Conservation (phyloP, 768 basidiomycete species). For the Collybiopsis luxurians region DNA sequence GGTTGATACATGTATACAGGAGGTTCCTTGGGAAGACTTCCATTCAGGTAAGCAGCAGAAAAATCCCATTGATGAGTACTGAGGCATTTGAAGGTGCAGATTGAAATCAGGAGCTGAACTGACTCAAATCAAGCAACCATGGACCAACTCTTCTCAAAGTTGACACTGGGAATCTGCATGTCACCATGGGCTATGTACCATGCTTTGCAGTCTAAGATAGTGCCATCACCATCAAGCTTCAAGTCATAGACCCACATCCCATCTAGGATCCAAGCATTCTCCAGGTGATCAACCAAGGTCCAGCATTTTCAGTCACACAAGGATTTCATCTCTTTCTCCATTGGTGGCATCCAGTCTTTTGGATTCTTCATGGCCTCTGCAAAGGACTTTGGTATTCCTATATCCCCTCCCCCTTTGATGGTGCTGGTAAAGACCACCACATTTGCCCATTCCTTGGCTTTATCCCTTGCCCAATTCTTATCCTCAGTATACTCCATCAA, state of each 20-base stretch:
- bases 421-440: not conserved
- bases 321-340: not conserved
- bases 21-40: slow-evolving; percentile 8
- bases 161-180: slow-evolving; percentile 25
- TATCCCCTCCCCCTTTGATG: too few species aligned
- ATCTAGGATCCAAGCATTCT: slow-evolving; percentile 1
- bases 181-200: slow-evolving; percentile 25
- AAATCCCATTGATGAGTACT: slow-evolving; percentile 11
- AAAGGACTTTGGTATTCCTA: not conserved
- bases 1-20: too few species aligned
- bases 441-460: not conserved
- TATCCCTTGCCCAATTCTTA: not conserved
- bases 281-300: not conserved
- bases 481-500: not conserved
- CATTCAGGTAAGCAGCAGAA: slow-evolving; percentile 19
- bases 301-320: not conserved
- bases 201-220: slow-evolving; percentile 21
- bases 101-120: slow-evolving; percentile 13
- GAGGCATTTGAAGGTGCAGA: not conserved
- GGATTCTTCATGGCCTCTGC: not conserved
- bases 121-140: slow-evolving; percentile 11
- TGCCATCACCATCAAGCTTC: slow-evolving; percentile 25
- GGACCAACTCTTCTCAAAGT: slow-evolving; percentile 14
- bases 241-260: slow-evolving; percentile 23
- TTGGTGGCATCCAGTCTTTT: not conserved